Conservation (phyloP, 169 alveolate genomes). For the Toxoplasma gondii region DNA sequence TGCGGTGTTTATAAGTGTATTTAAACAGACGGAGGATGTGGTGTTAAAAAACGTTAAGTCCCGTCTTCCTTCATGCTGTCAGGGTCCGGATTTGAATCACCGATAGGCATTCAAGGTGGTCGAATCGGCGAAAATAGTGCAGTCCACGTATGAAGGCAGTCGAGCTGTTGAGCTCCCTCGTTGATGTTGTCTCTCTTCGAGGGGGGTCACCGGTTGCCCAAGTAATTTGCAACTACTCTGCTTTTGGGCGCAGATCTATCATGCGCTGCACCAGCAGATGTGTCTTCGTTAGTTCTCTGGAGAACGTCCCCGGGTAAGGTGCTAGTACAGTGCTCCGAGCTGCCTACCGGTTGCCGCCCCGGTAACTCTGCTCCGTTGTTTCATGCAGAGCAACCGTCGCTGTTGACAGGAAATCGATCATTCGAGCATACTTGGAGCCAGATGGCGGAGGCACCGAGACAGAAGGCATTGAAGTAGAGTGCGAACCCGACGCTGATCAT, state of each 20-base stretch:
- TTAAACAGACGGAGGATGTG: not conserved
- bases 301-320: too few species aligned
- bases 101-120: not conserved
- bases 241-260: too few species aligned
- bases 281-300: too few species aligned
- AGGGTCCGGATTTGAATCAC: not conserved
- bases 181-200: too few species aligned
- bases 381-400: conserved; percentile 28
- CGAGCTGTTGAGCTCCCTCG: too few species aligned
- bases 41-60: not conserved
- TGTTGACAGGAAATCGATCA: not conserved
- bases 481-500: conserved; percentile 31
- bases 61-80: not conserved
- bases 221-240: too few species aligned
- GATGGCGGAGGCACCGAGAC: conserved; percentile 1
- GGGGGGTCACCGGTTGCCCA: too few species aligned
- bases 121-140: not conserved
- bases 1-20: not conserved
- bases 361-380: not conserved
- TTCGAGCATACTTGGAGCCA: conserved; percentile 29
- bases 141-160: too few species aligned
- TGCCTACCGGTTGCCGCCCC: too few species aligned
- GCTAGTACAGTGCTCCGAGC: too few species aligned
- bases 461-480: conserved; percentile 4
- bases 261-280: too few species aligned